Percentiles rank a stretch among this genome's conserved stretches.
Conservation (phyloP, 805 yeast genomes). For the Sungouiella blattae region DNA sequence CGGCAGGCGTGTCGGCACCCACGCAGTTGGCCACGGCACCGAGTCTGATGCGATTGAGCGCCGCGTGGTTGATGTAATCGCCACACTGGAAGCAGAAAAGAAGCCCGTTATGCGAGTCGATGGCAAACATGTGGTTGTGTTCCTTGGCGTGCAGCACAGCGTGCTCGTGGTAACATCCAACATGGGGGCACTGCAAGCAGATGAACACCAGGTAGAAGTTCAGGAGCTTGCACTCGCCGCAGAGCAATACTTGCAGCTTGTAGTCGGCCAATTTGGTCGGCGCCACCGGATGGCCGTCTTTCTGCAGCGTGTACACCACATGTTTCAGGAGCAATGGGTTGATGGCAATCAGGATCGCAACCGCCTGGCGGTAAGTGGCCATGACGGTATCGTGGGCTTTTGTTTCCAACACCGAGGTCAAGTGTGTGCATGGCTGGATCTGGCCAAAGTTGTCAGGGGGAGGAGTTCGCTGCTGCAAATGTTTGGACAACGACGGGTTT, state of each 20-base stretch:
- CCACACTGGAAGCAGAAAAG: slow-evolving; percentile 79
- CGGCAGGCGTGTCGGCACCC: neutral
- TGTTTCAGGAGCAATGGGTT: slow-evolving; percentile 16
- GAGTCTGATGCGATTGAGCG: slow-evolving; percentile 50
- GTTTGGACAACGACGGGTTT: neutral
- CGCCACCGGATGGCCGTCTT: slow-evolving; percentile 38
- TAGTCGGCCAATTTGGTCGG: slow-evolving; percentile 35
- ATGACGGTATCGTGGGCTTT: slow-evolving; percentile 48
- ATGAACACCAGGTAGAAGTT: slow-evolving; percentile 48
- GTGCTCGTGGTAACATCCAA: slow-evolving; percentile 58
- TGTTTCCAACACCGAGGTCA: slow-evolving; percentile 45
- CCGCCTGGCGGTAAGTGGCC: slow-evolving; percentile 49
- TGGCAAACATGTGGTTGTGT: slow-evolving; percentile 39
- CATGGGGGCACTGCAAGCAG: slow-evolving; percentile 74
- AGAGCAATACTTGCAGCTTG: slow-evolving; percentile 44
- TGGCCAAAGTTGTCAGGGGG: slow-evolving; percentile 24
- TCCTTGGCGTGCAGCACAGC: slow-evolving; percentile 30
- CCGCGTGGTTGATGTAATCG: slow-evolving; percentile 62
- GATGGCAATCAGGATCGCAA: slow-evolving; percentile 41
- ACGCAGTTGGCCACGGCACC: slow-evolving; percentile 12
- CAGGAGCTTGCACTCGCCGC: slow-evolving; percentile 46
- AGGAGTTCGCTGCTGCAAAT: slow-evolving; percentile 8
- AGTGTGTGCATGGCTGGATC: slow-evolving; percentile 49
- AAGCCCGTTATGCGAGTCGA: slow-evolving; percentile 65
- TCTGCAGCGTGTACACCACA: slow-evolving; percentile 26